These are phyloP conservation scores for Phlebopus sp. DNA, from an alignment of 1,284 basidiomycete genomes.

Conservation along the genomic window DNA sequence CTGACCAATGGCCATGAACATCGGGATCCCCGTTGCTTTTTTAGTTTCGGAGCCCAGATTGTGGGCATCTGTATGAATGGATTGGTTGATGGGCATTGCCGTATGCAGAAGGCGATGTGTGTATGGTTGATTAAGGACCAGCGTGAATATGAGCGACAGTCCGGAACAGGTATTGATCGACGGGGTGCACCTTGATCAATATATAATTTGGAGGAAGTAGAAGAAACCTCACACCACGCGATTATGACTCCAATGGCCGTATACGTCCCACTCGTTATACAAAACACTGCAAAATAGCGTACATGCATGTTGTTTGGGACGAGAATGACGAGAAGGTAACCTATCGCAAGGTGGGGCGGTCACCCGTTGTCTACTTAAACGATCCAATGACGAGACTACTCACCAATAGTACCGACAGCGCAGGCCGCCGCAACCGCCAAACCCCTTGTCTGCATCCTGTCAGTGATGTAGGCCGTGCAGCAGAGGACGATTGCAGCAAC, in stretches of 20 bases:
- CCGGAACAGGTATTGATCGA: no score
- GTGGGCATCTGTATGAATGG: constrained; percentile 50
- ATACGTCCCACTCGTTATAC: constrained; percentile 70
- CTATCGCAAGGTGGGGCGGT: constrained; percentile 5
- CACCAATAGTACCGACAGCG: constrained; percentile 56
- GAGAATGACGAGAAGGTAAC: constrained; percentile 36
- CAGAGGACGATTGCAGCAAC: constrained; percentile 71
- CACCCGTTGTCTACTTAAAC: no score
- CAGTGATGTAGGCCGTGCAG: constrained; percentile 63
- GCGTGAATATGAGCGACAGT: no score
- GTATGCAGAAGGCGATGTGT: no score
- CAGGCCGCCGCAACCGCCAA: constrained; percentile 52
- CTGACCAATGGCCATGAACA: constrained; percentile 79
- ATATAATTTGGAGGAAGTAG: neutral
- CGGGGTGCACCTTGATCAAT: neutral
- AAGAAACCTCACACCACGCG: constrained; percentile 59
- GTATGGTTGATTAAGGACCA: no score
- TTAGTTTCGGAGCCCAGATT: constrained; percentile 78
- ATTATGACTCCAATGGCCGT: constrained; percentile 67
- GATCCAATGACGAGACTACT: constrained; percentile 19
- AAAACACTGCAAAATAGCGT: constrained; percentile 73
- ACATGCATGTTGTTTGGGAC: constrained; percentile 46
- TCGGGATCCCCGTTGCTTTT: constrained; percentile 69
- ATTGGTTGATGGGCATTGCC: neutral
- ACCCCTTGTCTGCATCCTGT: constrained; percentile 72